Percentiles rank a stretch among this genome's conserved stretches.
These are phyloP conservation scores for Stereocaulon alpinum DNA, from an alignment of 495 filamentous ascomycete species.

Conservation along the genomic window DNA sequence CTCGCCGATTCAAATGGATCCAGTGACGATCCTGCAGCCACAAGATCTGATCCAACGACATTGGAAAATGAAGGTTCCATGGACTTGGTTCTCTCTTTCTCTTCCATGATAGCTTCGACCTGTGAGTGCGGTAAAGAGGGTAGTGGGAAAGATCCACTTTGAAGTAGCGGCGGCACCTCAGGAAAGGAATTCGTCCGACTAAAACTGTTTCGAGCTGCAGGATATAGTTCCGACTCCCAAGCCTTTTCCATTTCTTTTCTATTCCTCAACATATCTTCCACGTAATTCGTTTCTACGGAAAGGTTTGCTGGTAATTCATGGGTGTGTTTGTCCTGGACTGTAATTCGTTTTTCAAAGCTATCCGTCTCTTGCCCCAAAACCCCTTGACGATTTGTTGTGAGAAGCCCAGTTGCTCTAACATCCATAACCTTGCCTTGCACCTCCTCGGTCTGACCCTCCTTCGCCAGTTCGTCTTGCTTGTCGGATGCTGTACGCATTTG, in stretches of 20 bases:
- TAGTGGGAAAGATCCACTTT: constrained; percentile 16
- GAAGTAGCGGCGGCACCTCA: constrained; percentile 34
- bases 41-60: constrained; percentile 22
- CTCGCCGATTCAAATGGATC: constrained; percentile 27
- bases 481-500: too few relatives aligned
- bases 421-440: not conserved
- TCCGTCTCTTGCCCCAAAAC: not conserved
- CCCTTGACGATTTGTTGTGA: not conserved
- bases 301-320: not conserved
- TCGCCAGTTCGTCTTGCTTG: not conserved
- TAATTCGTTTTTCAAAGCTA: not conserved
- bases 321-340: not conserved
- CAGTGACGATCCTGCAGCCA: constrained; percentile 20
- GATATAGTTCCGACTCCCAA: not conserved
- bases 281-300: not conserved
- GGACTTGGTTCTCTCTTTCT: constrained; percentile 27
- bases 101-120: constrained; percentile 34
- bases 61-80: constrained; percentile 7
- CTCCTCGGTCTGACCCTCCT: not conserved
- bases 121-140: constrained; percentile 31
- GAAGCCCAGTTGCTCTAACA: not conserved
- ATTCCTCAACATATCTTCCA: not conserved
- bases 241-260: constrained; percentile 7
- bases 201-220: not conserved
- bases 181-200: constrained; percentile 54